Conservation (phyloP, 768 basidiomycete genomes). For the Hysterangium stoloniferum region DNA sequence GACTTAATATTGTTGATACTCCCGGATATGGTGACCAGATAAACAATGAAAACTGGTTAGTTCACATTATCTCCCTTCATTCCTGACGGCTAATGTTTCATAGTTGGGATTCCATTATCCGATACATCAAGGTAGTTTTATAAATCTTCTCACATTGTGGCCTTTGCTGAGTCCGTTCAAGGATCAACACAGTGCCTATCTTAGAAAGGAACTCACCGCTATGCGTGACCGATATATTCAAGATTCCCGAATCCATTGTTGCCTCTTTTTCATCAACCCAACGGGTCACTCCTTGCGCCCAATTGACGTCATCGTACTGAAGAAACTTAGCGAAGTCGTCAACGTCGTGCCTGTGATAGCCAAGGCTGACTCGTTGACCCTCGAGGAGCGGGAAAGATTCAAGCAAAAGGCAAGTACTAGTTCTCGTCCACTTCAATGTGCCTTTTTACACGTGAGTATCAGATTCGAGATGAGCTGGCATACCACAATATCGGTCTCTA, state of each 20-base stretch:
- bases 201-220: constrained; percentile 97
- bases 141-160: not conserved
- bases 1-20: constrained; percentile 97
- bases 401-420: constrained; percentile 59
- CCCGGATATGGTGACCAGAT: constrained; percentile 98
- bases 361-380: constrained; percentile 89
- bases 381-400: constrained; percentile 88
- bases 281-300: constrained; percentile 94
- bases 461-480: constrained; percentile 90
- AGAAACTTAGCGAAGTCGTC: constrained; percentile 97
- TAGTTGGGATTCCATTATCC: constrained; percentile 98
- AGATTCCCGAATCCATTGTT: constrained; percentile 98
- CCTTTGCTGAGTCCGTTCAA: constrained; percentile 17
- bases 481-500: constrained; percentile 92
- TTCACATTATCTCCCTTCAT: constrained; percentile 19
- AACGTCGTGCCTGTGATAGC: constrained; percentile 99
- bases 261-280: constrained; percentile 96
- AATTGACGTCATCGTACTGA: constrained; percentile 97
- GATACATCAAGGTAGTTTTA: constrained; percentile 77
- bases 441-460: not conserved
- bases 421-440: not conserved
- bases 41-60: constrained; percentile 95
- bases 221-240: constrained; percentile 98
- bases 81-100: not conserved
- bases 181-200: constrained; percentile 97